Evolutionary conservation across 495 filamentous ascomycete genomes (phyloP).

Genomic region (Melanomma pulvis-pyrius): DNA sequence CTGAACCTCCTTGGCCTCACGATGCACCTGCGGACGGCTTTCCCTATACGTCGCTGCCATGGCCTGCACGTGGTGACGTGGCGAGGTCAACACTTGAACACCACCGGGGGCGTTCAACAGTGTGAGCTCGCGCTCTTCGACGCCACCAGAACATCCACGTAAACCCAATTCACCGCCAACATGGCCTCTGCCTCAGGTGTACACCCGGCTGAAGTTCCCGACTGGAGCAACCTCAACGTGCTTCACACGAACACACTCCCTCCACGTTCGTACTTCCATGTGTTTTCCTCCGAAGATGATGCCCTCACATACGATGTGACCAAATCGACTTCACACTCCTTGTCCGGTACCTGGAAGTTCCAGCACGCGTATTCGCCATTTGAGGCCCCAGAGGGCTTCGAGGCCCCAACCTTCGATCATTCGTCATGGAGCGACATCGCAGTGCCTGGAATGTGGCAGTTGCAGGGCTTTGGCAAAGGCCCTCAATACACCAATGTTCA

Average conservation of each 20-base stretch:
- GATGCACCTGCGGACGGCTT: background rate
- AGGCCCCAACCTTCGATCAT: conserved; percentile 29
- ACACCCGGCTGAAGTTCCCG: conserved; percentile 15
- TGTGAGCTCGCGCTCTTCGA: background rate
- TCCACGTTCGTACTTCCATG: conserved; percentile 14
- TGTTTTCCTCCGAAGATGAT: conserved; percentile 5
- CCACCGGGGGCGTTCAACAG: background rate
- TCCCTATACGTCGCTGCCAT: background rate
- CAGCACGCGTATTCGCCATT: conserved; percentile 16
- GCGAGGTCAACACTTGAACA: background rate
- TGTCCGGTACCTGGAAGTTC: conserved; percentile 28
- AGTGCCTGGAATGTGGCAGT: conserved; percentile 73
- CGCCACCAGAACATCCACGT: background rate
- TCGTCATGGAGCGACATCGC: conserved; percentile 55
- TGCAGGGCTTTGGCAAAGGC: conserved; percentile 62
- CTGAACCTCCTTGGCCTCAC: conserved; percentile 2
- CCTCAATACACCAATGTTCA: conserved; percentile 68
- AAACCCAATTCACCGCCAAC: background rate
- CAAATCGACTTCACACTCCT: conserved; percentile 8
- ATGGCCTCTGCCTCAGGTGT: conserved; percentile 7
- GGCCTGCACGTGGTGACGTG: background rate
- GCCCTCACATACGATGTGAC: conserved; percentile 15
- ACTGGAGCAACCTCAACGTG: conserved; percentile 29
- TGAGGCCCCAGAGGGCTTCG: conserved; percentile 15
- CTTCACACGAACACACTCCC: conserved; percentile 29